Evolutionary conservation across 345 rosid species (phyloP), one percentile per base, ranked within the genome.

Genomic region (Salix koriyanagi): DNA sequence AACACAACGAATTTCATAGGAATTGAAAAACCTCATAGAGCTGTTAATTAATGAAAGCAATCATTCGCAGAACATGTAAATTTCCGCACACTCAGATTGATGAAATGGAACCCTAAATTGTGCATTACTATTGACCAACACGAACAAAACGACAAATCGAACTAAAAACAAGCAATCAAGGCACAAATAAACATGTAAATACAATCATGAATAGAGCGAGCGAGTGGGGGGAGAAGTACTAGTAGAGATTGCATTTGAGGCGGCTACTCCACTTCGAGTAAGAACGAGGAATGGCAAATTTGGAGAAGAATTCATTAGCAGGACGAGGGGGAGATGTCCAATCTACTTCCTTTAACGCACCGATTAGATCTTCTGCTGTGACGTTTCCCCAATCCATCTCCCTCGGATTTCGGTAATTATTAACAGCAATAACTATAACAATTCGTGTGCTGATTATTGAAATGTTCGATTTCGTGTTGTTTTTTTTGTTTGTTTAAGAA

Each of bases 241-340:
- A 94, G 92, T 96, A 96, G 84, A 94, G 89, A 85, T 96, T 96
- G 97, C 99, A 96, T 81, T 96, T 96, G 88, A 96, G 87, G 76
- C 99, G 97, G 85, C 97, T 89, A 86, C 86, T 93, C 99, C 95
- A 96, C 82, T 88, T 94, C 68, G 95, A 85, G 73, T 76, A 79
- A 4, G 99, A 89, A 83, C 91, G 83, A 36, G 99, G 99, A 65
- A 88, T 78, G 78, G 97, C 91, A 89, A 96, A 96, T 77, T 87
- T 84, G 61, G 97, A 91, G 87, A 94, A 91, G 87, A 94, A 96
- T 79, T 96, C 98, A 1, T 93, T 77, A 23, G 83, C 75, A 34
- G 99, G 91, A 41, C 99, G 97, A 46, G 99, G 99, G 41, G 97
- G 99, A 6, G 94, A 85, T 52, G 98, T 92, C 99, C 98, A 96